A percentile compares a stretch with the other conserved stretches of the same genome.
phyloP scores from a whole-genome alignment of 2,329 filamentous ascomycete species.

The Penicillium occitanis region DNA sequence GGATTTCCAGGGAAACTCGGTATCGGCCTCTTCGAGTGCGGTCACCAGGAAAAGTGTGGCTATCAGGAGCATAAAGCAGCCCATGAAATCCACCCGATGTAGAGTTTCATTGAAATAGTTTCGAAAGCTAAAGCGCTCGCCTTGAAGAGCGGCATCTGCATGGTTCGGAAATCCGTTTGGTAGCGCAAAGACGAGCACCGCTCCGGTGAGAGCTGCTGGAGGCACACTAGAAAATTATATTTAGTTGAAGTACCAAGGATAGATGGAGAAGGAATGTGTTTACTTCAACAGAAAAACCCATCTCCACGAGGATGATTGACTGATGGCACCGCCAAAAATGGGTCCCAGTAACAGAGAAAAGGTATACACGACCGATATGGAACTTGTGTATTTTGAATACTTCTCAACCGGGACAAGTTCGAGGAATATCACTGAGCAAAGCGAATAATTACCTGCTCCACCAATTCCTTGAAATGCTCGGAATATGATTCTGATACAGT shows the following conservation, averaged over 20 bases:
- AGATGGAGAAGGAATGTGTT: background rate
- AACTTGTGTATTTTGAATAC: slow-evolving; percentile 14
- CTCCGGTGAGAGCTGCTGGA: background rate
- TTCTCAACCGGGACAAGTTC: slow-evolving; percentile 21
- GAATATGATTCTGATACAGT: slow-evolving; percentile 19
- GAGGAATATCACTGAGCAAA: slow-evolving; percentile 19
- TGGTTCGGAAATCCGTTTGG: slow-evolving; percentile 7
- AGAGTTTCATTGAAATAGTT: background rate
- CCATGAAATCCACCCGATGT: background rate
- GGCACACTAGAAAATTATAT: background rate
- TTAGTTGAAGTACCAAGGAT: background rate
- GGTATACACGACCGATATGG: background rate
- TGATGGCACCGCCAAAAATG: slow-evolving; percentile 27
- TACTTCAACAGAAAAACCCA: slow-evolving; percentile 29
- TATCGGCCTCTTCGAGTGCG: slow-evolving; percentile 15
- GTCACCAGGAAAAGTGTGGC: slow-evolving; percentile 19
- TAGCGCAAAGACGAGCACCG: background rate
- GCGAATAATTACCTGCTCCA: slow-evolving; percentile 25
- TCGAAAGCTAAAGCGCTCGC: slow-evolving; percentile 1
- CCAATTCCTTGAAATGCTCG: slow-evolving; percentile 29
- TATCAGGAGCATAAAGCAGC: background rate
- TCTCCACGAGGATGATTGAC: slow-evolving; percentile 24
- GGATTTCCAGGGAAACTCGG: slow-evolving; percentile 23
- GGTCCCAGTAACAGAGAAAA: slow-evolving; percentile 22
- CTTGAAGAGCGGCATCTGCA: background rate